A percentile compares a stretch with the other conserved stretches of the same genome.
phyloP scores from a whole-genome alignment of 1,139 yeast species.

The Yamadazyma diospyri region DNA sequence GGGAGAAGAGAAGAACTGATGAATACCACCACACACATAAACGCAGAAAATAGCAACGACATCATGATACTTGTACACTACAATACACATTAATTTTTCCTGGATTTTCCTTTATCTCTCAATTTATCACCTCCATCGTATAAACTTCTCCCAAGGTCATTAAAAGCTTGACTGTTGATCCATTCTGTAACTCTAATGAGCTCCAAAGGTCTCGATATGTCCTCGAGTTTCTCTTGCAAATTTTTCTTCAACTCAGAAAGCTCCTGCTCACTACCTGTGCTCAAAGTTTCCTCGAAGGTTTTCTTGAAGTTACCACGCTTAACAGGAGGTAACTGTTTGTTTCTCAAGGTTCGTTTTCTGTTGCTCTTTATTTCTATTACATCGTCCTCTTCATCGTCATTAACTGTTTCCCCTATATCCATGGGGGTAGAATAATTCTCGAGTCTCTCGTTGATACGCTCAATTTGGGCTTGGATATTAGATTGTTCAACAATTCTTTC shows the following conservation, averaged over 20 bases:
- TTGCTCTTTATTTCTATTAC: conserved; percentile 17
- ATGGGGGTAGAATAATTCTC: conserved; percentile 14
- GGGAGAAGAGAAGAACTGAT: conserved; percentile 22
- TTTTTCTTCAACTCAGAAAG: conserved; percentile 27
- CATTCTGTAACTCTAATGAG: conserved; percentile 51
- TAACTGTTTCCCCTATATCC: conserved; percentile 3
- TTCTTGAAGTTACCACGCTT: conserved; percentile 19
- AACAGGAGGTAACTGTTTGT: conserved; percentile 9
- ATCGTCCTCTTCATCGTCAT: conserved; percentile 22
- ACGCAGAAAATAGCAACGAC: conserved; percentile 2
- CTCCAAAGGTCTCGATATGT: conserved; percentile 36
- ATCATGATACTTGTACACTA: no score
- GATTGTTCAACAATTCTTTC: conserved; percentile 40
- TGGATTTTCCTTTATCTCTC: conserved; percentile 19
- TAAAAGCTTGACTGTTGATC: conserved; percentile 59
- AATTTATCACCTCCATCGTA: conserved; percentile 54
- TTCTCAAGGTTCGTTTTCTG: conserved; percentile 17
- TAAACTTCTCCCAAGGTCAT: conserved; percentile 47
- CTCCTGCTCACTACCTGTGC: conserved; percentile 22
- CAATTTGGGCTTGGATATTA: conserved; percentile 35
- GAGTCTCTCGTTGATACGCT: conserved; percentile 19
- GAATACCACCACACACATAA: conserved; percentile 2
- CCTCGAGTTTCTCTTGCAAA: conserved; percentile 26
- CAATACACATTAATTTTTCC: conserved; percentile 4
- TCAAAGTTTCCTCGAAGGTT: conserved; percentile 26